Evolutionary conservation across 441 rosid species (phyloP).

Genomic region (Pelargonium australe): DNA sequence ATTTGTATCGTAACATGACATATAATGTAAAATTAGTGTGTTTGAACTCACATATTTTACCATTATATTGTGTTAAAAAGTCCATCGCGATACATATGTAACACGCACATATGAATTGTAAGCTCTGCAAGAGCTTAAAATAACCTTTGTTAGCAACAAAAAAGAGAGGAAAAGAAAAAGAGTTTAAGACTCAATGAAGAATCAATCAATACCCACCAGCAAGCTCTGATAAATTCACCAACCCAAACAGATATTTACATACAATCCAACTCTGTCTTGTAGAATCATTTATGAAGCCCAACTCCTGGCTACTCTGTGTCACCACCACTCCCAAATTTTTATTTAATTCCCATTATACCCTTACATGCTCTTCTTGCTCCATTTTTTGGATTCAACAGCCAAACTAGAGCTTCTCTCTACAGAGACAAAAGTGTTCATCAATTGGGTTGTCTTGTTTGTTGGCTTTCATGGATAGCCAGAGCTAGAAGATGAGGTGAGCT

Average conservation of each 20-base stretch:
- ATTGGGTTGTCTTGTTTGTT: constrained; percentile 38
- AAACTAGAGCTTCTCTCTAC: constrained; percentile 13
- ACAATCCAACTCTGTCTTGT: constrained; percentile 15
- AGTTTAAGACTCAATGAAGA: constrained; percentile 18
- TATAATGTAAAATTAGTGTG: too few species aligned
- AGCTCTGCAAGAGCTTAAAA: background rate
- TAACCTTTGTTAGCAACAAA: background rate
- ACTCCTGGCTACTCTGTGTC: constrained; percentile 17
- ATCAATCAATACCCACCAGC: constrained; percentile 41
- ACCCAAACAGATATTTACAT: constrained; percentile 17
- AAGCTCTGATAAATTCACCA: constrained; percentile 33
- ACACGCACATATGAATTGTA: too few species aligned
- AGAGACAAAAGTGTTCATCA: constrained; percentile 37
- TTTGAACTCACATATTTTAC: too few species aligned
- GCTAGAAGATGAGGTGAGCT: constrained; percentile 29
- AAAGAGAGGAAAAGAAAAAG: background rate
- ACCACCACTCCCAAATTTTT: constrained; percentile 15
- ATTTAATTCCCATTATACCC: constrained; percentile 13
- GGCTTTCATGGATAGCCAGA: constrained; percentile 34
- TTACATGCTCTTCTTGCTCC: background rate
- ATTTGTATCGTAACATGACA: too few species aligned
- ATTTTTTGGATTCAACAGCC: background rate
- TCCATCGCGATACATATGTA: too few species aligned
- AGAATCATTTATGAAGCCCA: constrained; percentile 39
- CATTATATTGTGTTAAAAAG: too few species aligned